Conservation (phyloP, 2,329 filamentous ascomycete genomes). For the Trichoderma sp. region DNA sequence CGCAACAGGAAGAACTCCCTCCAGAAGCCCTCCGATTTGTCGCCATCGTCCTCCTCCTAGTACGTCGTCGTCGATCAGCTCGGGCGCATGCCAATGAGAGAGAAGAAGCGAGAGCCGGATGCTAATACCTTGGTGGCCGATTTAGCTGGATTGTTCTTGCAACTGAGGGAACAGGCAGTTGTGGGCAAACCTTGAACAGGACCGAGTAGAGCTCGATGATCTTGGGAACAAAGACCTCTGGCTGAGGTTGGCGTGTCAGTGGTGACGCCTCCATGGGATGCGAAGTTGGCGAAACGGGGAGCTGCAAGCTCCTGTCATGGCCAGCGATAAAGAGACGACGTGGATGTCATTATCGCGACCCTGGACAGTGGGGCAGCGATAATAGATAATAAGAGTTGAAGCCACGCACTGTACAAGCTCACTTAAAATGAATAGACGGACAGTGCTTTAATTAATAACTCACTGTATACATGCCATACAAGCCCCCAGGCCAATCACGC, state of each 20-base stretch:
- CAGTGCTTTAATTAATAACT: background rate
- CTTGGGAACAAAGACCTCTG: conserved; percentile 90
- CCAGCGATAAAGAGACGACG: conserved; percentile 16
- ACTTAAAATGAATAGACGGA: background rate
- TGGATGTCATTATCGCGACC: conserved; percentile 17
- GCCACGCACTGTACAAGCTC: background rate
- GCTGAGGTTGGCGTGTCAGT: conserved; percentile 86
- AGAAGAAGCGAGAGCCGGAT: conserved; percentile 10
- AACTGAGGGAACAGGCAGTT: background rate
- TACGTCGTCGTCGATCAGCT: conserved; percentile 30
- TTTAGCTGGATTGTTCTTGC: conserved; percentile 22
- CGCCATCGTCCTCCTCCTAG: conserved; percentile 63
- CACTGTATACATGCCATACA: background rate
- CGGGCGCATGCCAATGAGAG: conserved; percentile 23
- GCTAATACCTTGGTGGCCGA: conserved; percentile 29
- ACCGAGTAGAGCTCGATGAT: conserved; percentile 85
- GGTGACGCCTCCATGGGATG: conserved; percentile 79
- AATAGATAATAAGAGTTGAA: background rate
- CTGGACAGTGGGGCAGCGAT: conserved; percentile 6
- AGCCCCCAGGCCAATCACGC: background rate
- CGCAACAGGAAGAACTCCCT: conserved; percentile 88
- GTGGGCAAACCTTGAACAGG: conserved; percentile 66
- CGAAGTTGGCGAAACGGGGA: conserved; percentile 8
- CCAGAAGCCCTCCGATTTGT: conserved; percentile 90
- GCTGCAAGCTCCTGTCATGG: conserved; percentile 16